Evolutionary conservation across 371 early-diverging fungal genomes (phyloP).

Genomic region (Mortierella sp.): DNA sequence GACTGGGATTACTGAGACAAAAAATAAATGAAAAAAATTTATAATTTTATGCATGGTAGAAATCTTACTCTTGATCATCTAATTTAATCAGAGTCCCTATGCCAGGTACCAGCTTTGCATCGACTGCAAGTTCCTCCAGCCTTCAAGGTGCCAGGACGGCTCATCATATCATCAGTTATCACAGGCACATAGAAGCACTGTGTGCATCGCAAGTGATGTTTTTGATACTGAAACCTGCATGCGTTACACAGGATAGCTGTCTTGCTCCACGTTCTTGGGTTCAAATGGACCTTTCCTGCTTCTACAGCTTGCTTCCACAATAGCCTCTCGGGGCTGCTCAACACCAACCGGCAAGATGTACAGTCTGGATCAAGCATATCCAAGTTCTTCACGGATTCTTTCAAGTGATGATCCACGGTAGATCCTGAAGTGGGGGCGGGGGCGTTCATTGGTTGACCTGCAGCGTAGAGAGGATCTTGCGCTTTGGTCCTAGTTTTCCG

Average conservation of each 20-base stretch:
- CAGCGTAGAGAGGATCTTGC: not conserved
- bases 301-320: constrained; percentile 35
- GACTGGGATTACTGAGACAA: constrained; percentile 22
- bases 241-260: constrained; percentile 40
- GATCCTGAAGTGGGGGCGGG: not conserved
- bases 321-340: constrained; percentile 20
- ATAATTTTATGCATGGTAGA: not conserved
- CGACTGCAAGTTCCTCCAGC: constrained; percentile 39
- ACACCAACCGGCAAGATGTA: constrained; percentile 44
- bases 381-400: not conserved
- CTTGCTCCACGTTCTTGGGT: constrained; percentile 48
- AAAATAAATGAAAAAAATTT: constrained; percentile 1
- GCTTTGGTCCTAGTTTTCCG: constrained; percentile 24
- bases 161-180: not conserved
- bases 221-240: constrained; percentile 35
- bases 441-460: not conserved
- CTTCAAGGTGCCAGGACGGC: constrained; percentile 9
- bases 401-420: not conserved
- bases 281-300: constrained; percentile 30
- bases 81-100: constrained; percentile 15
- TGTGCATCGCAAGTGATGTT: constrained; percentile 44
- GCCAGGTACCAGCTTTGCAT: constrained; percentile 53
- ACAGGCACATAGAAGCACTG: constrained; percentile 53
- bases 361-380: constrained; percentile 34
- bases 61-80: not conserved